Conservation (phyloP, 441 rosid species). For the Mallotus japonicus region DNA sequence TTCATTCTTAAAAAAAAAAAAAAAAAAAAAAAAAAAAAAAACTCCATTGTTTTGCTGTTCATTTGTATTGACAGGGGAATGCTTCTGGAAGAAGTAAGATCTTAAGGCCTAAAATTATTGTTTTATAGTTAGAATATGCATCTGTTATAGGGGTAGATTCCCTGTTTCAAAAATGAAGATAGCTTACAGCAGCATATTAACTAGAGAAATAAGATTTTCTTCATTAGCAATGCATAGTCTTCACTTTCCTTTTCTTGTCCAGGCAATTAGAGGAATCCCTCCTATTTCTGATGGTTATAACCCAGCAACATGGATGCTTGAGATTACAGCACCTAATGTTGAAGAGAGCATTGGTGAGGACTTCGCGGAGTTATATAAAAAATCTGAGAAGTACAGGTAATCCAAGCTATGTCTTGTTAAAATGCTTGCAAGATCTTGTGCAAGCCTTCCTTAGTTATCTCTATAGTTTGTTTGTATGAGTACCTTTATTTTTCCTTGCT, state of each 20-base stretch:
- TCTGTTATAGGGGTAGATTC: background rate
- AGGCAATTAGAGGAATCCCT: slow-evolving; percentile 18
- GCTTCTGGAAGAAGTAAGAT: background rate
- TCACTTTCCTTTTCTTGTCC: slow-evolving; percentile 1
- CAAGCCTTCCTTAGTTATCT: background rate
- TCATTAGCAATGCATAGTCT: background rate
- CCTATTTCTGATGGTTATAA: slow-evolving; percentile 44
- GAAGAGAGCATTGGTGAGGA: slow-evolving; percentile 58
- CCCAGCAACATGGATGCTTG: slow-evolving; percentile 95
- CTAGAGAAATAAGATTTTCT: background rate
- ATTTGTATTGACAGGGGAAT: background rate
- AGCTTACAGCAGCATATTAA: background rate
- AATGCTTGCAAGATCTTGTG: background rate
- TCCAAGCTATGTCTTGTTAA: background rate
- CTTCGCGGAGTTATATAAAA: slow-evolving; percentile 56
- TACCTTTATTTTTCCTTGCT: slow-evolving; percentile 15
- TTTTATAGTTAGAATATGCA: background rate
- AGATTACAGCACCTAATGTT: slow-evolving; percentile 50
- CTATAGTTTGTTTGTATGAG: slow-evolving; percentile 1
- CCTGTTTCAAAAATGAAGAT: background rate
- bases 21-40: no score
- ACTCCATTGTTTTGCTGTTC: no score
- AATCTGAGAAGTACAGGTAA: slow-evolving; percentile 60
- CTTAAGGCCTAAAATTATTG: background rate
- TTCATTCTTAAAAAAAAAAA: background rate